These are phyloP conservation scores for Microbotryum scabiosae DNA, from an alignment of 1,284 basidiomycete species.

Conservation along the genomic window DNA sequence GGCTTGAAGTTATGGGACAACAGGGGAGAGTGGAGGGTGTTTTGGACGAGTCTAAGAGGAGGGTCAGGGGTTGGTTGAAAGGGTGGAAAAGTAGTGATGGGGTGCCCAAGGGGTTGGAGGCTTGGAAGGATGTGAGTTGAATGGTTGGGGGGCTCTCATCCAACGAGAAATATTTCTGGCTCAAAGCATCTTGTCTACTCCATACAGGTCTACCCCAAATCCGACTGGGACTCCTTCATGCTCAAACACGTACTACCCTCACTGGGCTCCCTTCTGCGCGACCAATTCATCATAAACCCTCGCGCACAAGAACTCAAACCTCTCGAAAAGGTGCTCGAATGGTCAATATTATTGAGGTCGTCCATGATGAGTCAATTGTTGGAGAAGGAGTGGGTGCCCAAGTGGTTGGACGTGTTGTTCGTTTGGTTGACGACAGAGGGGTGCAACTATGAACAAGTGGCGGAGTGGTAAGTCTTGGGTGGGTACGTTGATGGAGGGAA, in stretches of 20 bases:
- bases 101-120: slow-evolving; percentile 60
- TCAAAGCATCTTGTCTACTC: not conserved
- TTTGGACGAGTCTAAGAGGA: slow-evolving; percentile 73
- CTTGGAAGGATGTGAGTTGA: slow-evolving; percentile 69
- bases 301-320: slow-evolving; percentile 68
- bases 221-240: slow-evolving; percentile 84
- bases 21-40: slow-evolving; percentile 60
- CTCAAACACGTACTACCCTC: slow-evolving; percentile 85
- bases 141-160: slow-evolving; percentile 24
- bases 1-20: slow-evolving; percentile 79
- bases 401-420: slow-evolving; percentile 87
- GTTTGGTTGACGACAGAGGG: slow-evolving; percentile 79
- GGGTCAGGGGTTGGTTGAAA: slow-evolving; percentile 68
- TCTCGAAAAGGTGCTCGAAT: slow-evolving; percentile 65
- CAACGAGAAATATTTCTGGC: slow-evolving; percentile 2
- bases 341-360: slow-evolving; percentile 63
- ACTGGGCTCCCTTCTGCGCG: slow-evolving; percentile 69
- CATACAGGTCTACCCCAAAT: slow-evolving; percentile 46
- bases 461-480: slow-evolving; percentile 64
- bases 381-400: slow-evolving; percentile 87
- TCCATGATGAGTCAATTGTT: slow-evolving; percentile 71
- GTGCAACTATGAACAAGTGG: slow-evolving; percentile 80
- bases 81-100: slow-evolving; percentile 67
- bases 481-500: no score
- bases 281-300: slow-evolving; percentile 79